phyloP scores from a whole-genome alignment of 176 grass and related monocot species.

The Guadua angustifolia region DNA sequence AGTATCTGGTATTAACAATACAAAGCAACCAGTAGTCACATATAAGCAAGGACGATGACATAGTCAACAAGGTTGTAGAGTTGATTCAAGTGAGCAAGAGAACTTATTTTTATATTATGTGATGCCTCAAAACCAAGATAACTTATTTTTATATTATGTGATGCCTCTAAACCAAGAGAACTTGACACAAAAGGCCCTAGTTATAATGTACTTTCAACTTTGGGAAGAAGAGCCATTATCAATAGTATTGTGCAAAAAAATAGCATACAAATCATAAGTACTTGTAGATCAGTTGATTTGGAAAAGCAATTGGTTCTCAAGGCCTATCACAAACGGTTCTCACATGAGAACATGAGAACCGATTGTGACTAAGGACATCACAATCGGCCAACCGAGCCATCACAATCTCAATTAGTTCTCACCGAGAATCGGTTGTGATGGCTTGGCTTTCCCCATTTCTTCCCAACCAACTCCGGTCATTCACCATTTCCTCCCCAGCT shows the following conservation, averaged over 20 bases:
- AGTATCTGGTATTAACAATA: background rate
- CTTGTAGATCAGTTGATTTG: background rate
- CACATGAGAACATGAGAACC: no score
- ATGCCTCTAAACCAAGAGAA: background rate
- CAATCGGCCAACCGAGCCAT: no score
- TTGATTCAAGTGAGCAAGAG: background rate
- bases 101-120: no score
- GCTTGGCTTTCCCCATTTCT: no score
- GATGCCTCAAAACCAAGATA: no score
- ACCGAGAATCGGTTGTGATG: no score
- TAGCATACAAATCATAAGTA: slow-evolving; percentile 3
- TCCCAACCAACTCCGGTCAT: no score
- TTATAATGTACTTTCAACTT: background rate
- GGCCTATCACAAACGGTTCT: no score
- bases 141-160: background rate
- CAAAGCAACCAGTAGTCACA: background rate
- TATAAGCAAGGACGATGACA: background rate
- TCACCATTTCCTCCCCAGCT: no score
- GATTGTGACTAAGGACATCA: no score
- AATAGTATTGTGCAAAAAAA: background rate
- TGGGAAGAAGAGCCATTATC: background rate
- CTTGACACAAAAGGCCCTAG: background rate
- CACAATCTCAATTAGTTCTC: no score
- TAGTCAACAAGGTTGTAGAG: background rate
- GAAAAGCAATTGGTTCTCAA: no score